Conservation (phyloP, 306 rosid species). For the Fragaria nilgerrensis region DNA sequence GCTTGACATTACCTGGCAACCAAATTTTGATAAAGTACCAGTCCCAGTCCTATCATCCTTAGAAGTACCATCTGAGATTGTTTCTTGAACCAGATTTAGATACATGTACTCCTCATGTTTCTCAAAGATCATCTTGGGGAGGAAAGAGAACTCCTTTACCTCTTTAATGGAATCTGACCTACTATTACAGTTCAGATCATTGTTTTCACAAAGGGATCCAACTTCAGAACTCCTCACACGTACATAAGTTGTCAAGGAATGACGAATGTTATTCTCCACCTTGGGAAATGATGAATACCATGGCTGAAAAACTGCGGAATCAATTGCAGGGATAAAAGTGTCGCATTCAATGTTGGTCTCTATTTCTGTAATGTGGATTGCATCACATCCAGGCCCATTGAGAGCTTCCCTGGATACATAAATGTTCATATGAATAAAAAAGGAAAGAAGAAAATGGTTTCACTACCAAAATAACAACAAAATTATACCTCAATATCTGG, state of each 20-base stretch:
- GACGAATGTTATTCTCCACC: constrained; percentile 67
- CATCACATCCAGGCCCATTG: constrained; percentile 87
- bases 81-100: constrained; percentile 75
- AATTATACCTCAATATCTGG: constrained; percentile 63
- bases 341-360: constrained; percentile 76
- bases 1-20: constrained; percentile 69
- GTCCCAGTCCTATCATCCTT: constrained; percentile 98
- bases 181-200: constrained; percentile 35
- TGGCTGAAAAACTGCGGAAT: constrained; percentile 70
- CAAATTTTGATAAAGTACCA: constrained; percentile 90
- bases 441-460: constrained; percentile 9
- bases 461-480: constrained; percentile 13
- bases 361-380: constrained; percentile 82
- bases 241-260: constrained; percentile 69
- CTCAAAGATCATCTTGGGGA: constrained; percentile 80
- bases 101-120: constrained; percentile 81
- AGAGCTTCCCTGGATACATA: constrained; percentile 73
- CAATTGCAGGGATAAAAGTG: constrained; percentile 69
- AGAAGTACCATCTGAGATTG: constrained; percentile 67
- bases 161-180: constrained; percentile 44
- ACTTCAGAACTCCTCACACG: constrained; percentile 66
- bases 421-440: constrained; percentile 20
- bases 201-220: constrained; percentile 44
- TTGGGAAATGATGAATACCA: constrained; percentile 89
- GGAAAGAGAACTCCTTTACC: constrained; percentile 71